These are phyloP conservation scores for Salvia miltiorrhiza DNA, from an alignment of 257 asterid species.

Conservation along the genomic window DNA sequence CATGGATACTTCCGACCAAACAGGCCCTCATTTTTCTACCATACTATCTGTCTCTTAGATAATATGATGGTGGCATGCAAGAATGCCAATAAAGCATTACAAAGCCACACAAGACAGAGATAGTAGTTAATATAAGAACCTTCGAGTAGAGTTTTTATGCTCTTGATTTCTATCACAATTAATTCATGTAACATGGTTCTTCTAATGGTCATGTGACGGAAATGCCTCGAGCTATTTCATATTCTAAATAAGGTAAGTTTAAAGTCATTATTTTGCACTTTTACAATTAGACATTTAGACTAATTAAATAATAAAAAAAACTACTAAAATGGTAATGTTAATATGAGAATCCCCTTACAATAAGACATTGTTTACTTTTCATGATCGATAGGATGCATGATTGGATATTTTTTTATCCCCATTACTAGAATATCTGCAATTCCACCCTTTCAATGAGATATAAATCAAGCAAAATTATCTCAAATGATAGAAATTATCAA, in stretches of 20 bases:
- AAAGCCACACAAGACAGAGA: background rate
- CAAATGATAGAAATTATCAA: no score
- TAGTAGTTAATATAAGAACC: conserved; percentile 6
- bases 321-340: background rate
- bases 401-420: no score
- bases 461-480: no score
- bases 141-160: background rate
- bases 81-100: background rate
- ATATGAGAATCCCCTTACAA: background rate
- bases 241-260: background rate
- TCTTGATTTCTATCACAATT: conserved; percentile 1
- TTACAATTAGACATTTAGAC: background rate
- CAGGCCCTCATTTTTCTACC: no score
- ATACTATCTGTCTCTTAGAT: no score
- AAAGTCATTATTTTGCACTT: background rate
- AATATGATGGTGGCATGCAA: conserved; percentile 5
- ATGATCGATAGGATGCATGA: no score
- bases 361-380: no score
- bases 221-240: conserved; percentile 1
- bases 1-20: no score
- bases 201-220: conserved; percentile 12
- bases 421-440: no score
- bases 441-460: no score
- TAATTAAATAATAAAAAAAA: background rate
- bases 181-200: conserved; percentile 11